These are phyloP conservation scores for Pichia sp. DNA, from an alignment of 1,139 yeast genomes.

Conservation along the genomic window DNA sequence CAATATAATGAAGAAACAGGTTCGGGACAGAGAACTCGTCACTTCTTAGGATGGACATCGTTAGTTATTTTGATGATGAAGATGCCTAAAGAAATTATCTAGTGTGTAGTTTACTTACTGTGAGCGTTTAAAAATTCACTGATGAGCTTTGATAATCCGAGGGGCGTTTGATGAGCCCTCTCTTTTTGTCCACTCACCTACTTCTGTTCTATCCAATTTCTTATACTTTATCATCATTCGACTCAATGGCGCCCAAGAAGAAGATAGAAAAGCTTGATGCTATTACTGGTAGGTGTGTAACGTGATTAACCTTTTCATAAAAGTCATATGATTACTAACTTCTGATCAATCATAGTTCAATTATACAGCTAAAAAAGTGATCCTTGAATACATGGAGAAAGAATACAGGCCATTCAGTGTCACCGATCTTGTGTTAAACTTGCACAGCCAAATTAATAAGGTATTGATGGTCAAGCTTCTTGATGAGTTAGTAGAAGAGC, in stretches of 20 bases:
- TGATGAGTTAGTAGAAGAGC: slow-evolving; percentile 26
- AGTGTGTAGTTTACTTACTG: neutral
- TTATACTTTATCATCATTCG: no score
- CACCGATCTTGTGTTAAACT: slow-evolving; percentile 32
- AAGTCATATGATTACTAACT: no score
- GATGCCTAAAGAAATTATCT: slow-evolving; percentile 45
- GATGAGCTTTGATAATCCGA: neutral
- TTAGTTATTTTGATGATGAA: slow-evolving; percentile 74
- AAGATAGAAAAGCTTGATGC: slow-evolving; percentile 7
- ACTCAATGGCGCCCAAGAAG: slow-evolving; percentile 4
- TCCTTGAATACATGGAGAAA: slow-evolving; percentile 27
- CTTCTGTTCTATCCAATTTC: no score
- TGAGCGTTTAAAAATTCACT: slow-evolving; percentile 1
- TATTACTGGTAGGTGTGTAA: slow-evolving; percentile 14
- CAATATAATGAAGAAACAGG: slow-evolving; percentile 81
- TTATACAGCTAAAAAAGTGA: slow-evolving; percentile 12
- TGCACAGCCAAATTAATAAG: slow-evolving; percentile 30
- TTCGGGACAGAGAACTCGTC: slow-evolving; percentile 71
- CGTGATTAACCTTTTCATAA: no score
- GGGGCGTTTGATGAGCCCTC: no score
- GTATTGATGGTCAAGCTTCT: slow-evolving; percentile 26
- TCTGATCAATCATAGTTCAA: no score
- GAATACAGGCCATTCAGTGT: slow-evolving; percentile 36
- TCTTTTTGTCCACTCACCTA: no score
- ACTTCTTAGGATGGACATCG: slow-evolving; percentile 94